Percentiles rank a stretch among this genome's conserved stretches.
These are phyloP conservation scores for Karstenula rhodostoma DNA, from an alignment of 2,329 filamentous ascomycete species.

Conservation along the genomic window DNA sequence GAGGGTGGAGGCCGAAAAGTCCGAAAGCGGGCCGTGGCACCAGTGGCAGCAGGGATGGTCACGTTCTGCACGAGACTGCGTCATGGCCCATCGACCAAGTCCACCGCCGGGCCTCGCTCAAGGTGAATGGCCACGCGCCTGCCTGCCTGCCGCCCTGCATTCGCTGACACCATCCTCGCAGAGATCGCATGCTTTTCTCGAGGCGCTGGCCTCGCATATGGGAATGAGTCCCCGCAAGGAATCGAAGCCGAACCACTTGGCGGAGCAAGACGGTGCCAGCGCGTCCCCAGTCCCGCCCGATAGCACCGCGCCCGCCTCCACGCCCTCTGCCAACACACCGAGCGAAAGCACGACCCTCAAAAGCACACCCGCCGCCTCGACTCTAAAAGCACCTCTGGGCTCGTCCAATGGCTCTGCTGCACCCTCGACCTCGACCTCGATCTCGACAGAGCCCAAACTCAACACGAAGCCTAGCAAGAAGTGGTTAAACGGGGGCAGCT, in stretches of 20 bases:
- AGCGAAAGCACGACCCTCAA: constrained; percentile 26
- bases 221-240: constrained; percentile 54
- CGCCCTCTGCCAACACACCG: constrained; percentile 22
- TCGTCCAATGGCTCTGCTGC: constrained; percentile 25
- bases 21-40: constrained; percentile 2
- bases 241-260: constrained; percentile 49
- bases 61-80: constrained; percentile 22
- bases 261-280: constrained; percentile 28
- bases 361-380: constrained; percentile 23
- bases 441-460: constrained; percentile 26
- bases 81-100: constrained; percentile 22
- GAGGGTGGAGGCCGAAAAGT: constrained; percentile 15
- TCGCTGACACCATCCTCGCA: constrained; percentile 19
- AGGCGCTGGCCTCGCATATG: constrained; percentile 19
- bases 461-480: constrained; percentile 39
- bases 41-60: constrained; percentile 21
- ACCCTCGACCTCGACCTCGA: constrained; percentile 23
- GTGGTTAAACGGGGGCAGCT: constrained; percentile 57
- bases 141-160: constrained; percentile 15
- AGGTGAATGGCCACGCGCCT: constrained; percentile 23
- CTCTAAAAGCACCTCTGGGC: constrained; percentile 22
- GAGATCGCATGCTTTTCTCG: constrained; percentile 30
- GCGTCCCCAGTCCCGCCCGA: constrained; percentile 22
- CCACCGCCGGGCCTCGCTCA: constrained; percentile 24
- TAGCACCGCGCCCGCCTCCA: constrained; percentile 22